Base-by-base conservation (phyloP, 495 filamentous ascomycete genomes). In the Aspergillus coremiiformis region DNA sequence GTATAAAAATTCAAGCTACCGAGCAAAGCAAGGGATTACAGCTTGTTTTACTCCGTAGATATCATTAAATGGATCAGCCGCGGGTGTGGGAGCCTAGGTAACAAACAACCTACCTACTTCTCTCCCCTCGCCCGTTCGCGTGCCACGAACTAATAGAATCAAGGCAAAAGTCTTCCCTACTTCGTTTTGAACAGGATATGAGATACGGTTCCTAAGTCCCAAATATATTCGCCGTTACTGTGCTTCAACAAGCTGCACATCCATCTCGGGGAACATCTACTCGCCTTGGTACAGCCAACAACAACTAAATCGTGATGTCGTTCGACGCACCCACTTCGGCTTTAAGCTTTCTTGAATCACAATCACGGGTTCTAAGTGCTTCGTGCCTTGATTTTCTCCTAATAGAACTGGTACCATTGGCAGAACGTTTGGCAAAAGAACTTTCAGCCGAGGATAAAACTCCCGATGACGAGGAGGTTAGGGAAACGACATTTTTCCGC, bases 391-490 rank as follows among this genome's bases (percentile, higher is more conserved):
- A 98, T 63, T 83, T 98, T 54, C 82, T 98, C 12, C 78, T 98
- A 54, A 96, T 98, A 60, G 93, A 98, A 72, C 78, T 98, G 45
- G 93, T 98, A 22, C 93, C 93, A 39, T 85, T 96, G 80, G 87
- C 94, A 3, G 89, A 93, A 66, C 81, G 93, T 47, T 67, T 97
- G 17, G 67, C 74, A 3, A 66, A 61, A 39, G 66, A 77, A 15
- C 62, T 78, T 14, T 47, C 61, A 10, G 48, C 64, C 7, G 57
- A 67, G 6, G 66, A 69, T 15, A 63, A 61, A 35, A 48, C 53
- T 49, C 55, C 81, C 19, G 89, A 94, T 59, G 84, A 89, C 39
- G 89, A 93, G 24, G 85, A 89, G 62, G 73, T 86, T 56, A 73
- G 84, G 43, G 93, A 97, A 60, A 82, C 85, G 14, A 87, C 89